A percentile compares a stretch with the other conserved stretches of the same genome.
Evolutionary conservation across 345 rosid species (phyloP).

Genomic region (Citrus maxima): DNA sequence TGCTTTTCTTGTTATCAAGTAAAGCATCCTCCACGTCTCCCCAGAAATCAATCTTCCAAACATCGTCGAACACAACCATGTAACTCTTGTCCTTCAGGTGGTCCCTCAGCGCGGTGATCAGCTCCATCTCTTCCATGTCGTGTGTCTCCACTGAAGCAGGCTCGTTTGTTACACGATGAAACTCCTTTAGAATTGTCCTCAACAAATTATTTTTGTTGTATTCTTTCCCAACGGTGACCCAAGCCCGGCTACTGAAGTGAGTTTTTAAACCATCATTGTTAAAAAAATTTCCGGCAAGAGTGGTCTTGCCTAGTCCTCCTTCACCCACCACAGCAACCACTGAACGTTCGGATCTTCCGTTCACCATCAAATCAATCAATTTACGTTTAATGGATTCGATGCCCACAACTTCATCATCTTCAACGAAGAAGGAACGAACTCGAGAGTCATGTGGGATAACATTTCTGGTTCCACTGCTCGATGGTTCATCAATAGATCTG

Average conservation of each 20-base stretch:
- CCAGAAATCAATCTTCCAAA: slow-evolving; percentile 19
- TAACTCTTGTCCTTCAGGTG: slow-evolving; percentile 14
- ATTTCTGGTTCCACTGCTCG: not conserved
- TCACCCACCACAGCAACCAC: slow-evolving; percentile 9
- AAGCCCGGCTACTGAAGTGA: too few species aligned
- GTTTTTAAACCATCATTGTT: too few species aligned
- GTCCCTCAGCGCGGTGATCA: slow-evolving; percentile 5
- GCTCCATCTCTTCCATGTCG: not conserved
- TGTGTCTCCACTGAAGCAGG: not conserved
- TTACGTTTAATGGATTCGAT: not conserved
- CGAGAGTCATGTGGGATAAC: not conserved
- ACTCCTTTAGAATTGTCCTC: not conserved
- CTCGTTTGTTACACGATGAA: not conserved
- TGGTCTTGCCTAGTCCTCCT: too few species aligned
- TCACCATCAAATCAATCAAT: not conserved
- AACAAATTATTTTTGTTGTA: not conserved
- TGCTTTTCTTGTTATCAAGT: slow-evolving; percentile 3
- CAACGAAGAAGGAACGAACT: slow-evolving; percentile 13
- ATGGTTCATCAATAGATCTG: not conserved
- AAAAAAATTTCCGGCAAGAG: too few species aligned
- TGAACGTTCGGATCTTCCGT: not conserved
- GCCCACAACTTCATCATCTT: slow-evolving; percentile 18
- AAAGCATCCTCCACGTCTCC: slow-evolving; percentile 14
- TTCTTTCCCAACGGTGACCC: not conserved
- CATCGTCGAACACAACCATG: slow-evolving; percentile 21